Percentiles rank a stretch among this genome's conserved stretches.
Evolutionary conservation across 768 basidiomycete genomes (phyloP).

Genomic region (Dioszegia aurantiaca): DNA sequence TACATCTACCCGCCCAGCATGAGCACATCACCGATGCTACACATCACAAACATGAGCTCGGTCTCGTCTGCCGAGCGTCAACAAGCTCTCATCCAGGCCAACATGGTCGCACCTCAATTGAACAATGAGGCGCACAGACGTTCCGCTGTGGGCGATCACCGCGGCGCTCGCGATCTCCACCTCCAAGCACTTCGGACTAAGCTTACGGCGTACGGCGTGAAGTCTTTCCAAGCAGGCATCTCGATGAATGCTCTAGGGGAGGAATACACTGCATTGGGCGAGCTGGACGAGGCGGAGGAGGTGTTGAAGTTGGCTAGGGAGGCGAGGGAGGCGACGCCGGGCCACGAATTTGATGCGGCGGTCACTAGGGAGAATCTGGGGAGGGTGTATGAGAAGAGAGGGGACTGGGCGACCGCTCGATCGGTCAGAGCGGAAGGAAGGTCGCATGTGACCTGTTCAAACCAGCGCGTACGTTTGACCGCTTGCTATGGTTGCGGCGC

Average conservation of each 20-base stretch:
- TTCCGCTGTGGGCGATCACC: not conserved
- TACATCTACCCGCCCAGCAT: not conserved
- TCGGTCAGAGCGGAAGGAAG: not conserved
- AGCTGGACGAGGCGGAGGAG: slow-evolving; percentile 6
- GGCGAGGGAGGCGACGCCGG: not conserved
- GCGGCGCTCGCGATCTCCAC: not conserved
- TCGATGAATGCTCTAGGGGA: slow-evolving; percentile 4
- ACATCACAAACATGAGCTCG: not conserved
- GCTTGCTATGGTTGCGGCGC: not conserved
- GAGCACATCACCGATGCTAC: not conserved
- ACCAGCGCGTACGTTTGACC: not conserved
- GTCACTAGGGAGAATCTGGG: slow-evolving; percentile 14
- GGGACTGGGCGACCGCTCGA: not conserved
- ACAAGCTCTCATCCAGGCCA: not conserved
- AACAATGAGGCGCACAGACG: not conserved
- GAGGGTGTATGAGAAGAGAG: slow-evolving; percentile 9
- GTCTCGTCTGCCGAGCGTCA: not conserved
- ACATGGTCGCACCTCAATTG: not conserved
- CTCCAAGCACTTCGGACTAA: not conserved
- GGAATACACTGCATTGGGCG: not conserved
- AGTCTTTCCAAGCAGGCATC: not conserved
- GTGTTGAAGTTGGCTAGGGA: not conserved
- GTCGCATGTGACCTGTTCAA: not conserved
- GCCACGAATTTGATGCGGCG: slow-evolving; percentile 7
- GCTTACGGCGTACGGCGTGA: not conserved